A percentile compares a stretch with the other conserved stretches of the same genome.
phyloP scores from a whole-genome alignment of 345 rosid genomes.

The Melaleuca quinquenervia region DNA sequence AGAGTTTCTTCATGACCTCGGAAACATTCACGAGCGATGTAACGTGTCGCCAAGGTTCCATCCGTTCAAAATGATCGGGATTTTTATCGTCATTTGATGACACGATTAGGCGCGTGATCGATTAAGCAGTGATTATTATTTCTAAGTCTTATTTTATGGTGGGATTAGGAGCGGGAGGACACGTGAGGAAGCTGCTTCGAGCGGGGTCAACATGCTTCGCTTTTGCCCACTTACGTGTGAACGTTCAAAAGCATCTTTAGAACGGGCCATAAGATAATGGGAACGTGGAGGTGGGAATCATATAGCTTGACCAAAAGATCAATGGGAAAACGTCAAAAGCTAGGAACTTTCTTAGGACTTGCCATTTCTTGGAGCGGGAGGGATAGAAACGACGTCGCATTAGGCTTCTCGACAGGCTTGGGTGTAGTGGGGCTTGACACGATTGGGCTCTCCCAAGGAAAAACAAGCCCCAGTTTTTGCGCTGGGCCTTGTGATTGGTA shows the following conservation, averaged over 20 bases:
- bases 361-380: not conserved
- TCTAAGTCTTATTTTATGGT: not conserved
- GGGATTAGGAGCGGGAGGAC: not conserved
- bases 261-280: not conserved
- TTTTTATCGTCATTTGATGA: not conserved
- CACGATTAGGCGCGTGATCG: not conserved
- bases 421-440: no score
- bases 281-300: not conserved
- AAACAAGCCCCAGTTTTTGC: no score
- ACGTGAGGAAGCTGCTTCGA: not conserved
- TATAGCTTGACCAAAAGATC: not conserved
- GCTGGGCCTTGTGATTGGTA: no score
- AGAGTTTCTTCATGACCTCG: rapidly evolving
- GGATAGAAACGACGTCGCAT: not conserved
- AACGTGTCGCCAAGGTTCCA: not conserved
- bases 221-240: not conserved
- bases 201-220: not conserved
- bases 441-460: no score
- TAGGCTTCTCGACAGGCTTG: no score
- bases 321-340: not conserved
- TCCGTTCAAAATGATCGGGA: not conserved
- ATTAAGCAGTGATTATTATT: not conserved
- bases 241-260: not conserved
- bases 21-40: not conserved
- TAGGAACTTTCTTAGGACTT: not conserved